Conservation (phyloP, 148 eudicot genomes). For the Camellia sinensis region DNA sequence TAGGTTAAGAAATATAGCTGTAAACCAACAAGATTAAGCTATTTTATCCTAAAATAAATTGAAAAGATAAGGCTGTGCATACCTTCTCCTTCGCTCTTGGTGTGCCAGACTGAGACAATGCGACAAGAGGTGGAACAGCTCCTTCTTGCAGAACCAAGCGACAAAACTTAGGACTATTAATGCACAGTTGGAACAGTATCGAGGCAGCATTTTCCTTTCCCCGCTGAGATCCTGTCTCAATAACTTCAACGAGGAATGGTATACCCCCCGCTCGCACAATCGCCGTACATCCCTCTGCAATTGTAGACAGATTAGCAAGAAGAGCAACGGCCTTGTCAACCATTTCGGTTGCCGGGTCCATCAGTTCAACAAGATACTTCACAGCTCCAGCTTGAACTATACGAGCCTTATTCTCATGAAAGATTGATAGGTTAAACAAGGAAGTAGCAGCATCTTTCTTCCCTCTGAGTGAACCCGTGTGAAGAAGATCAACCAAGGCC, state of each 20-base stretch:
- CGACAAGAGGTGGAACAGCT: conserved; percentile 98
- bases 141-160: conserved; percentile 92
- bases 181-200: conserved; percentile 74
- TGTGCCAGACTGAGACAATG: conserved; percentile 87
- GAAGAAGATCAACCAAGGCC: conserved; percentile 76
- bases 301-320: conserved; percentile 75
- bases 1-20: background rate
- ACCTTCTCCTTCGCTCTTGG: conserved; percentile 93
- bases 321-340: conserved; percentile 87
- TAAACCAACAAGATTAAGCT: background rate
- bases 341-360: conserved; percentile 72
- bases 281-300: conserved; percentile 61
- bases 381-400: conserved; percentile 94
- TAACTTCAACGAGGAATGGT: conserved; percentile 72
- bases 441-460: conserved; percentile 97
- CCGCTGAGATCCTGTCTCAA: conserved; percentile 74
- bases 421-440: conserved; percentile 81
- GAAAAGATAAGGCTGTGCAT: conserved; percentile 12
- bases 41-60: background rate
- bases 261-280: conserved; percentile 80
- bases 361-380: conserved; percentile 60
- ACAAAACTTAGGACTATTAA: conserved; percentile 63
- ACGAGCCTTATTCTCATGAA: conserved; percentile 89
- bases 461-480: conserved; percentile 79
- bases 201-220: conserved; percentile 98